phyloP scores from a whole-genome alignment of 768 basidiomycete species.

The Dentipellis fragilis region DNA sequence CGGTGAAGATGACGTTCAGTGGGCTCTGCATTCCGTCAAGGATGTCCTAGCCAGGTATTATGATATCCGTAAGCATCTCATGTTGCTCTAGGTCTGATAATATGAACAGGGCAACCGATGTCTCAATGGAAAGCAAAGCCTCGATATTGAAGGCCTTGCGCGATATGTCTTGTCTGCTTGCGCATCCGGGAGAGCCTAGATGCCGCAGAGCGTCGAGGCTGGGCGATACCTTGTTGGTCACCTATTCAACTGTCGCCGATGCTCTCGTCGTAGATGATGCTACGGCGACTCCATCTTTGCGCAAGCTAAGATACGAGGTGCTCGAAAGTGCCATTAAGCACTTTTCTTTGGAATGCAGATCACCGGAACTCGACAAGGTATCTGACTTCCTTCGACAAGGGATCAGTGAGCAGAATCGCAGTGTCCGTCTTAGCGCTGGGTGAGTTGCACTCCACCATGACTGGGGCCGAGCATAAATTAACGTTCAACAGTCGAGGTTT shows the following conservation, averaged over 20 bases:
- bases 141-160: slow-evolving; percentile 3
- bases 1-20: neutral
- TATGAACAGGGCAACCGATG: neutral
- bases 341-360: slow-evolving; percentile 20
- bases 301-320: slow-evolving; percentile 31
- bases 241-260: slow-evolving; percentile 26
- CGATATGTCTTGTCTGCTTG: slow-evolving; percentile 8
- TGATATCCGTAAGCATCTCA: no score
- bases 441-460: neutral
- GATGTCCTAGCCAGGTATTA: neutral
- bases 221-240: slow-evolving; percentile 16
- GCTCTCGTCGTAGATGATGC: slow-evolving; percentile 38
- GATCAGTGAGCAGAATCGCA: slow-evolving; percentile 8
- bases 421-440: slow-evolving; percentile 13
- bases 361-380: slow-evolving; percentile 3
- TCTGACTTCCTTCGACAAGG: neutral
- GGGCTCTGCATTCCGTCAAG: neutral
- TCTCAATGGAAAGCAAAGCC: neutral
- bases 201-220: neutral
- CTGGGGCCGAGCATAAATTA: neutral
- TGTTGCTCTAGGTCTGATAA: no score
- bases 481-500: slow-evolving; percentile 7
- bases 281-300: slow-evolving; percentile 34
- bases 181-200: neutral
- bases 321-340: slow-evolving; percentile 35